phyloP scores from a whole-genome alignment of 2,329 filamentous ascomycete genomes.

The Alternaria sp. region DNA sequence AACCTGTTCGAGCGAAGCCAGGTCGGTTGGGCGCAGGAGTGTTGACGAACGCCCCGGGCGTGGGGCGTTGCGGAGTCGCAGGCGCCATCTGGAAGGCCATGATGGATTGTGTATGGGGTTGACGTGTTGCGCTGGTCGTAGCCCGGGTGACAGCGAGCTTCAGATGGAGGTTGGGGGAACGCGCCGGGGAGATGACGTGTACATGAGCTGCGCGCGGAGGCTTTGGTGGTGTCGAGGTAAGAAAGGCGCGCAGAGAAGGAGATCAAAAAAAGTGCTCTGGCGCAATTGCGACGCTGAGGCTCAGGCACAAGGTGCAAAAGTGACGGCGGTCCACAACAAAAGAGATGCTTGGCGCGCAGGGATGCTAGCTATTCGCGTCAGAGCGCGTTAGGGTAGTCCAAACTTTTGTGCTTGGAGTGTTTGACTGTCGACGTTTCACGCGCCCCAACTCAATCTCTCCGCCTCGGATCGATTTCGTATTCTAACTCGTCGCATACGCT shows the following conservation, averaged over 20 bases:
- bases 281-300: slow-evolving; percentile 42
- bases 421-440: background rate
- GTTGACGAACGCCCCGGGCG: slow-evolving; percentile 79
- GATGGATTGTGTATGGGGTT: slow-evolving; percentile 18
- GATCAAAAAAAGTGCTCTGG: slow-evolving; percentile 25
- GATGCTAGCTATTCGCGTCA: slow-evolving; percentile 30
- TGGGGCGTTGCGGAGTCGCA: slow-evolving; percentile 71
- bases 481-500: background rate
- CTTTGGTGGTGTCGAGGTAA: slow-evolving; percentile 16
- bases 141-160: slow-evolving; percentile 34
- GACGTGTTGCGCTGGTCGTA: slow-evolving; percentile 28
- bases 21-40: slow-evolving; percentile 68
- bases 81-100: slow-evolving; percentile 45
- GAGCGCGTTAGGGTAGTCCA: slow-evolving; percentile 26
- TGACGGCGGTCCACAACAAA: slow-evolving; percentile 40
- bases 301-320: slow-evolving; percentile 32
- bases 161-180: slow-evolving; percentile 39
- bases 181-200: slow-evolving; percentile 39
- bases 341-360: slow-evolving; percentile 33
- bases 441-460: background rate
- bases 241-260: slow-evolving; percentile 27
- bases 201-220: slow-evolving; percentile 39
- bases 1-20: slow-evolving; percentile 35
- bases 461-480: background rate
- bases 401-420: slow-evolving; percentile 15